Evolutionary conservation across 2,329 filamentous ascomycete genomes (phyloP).

Genomic region (Stenocarpella maydis): DNA sequence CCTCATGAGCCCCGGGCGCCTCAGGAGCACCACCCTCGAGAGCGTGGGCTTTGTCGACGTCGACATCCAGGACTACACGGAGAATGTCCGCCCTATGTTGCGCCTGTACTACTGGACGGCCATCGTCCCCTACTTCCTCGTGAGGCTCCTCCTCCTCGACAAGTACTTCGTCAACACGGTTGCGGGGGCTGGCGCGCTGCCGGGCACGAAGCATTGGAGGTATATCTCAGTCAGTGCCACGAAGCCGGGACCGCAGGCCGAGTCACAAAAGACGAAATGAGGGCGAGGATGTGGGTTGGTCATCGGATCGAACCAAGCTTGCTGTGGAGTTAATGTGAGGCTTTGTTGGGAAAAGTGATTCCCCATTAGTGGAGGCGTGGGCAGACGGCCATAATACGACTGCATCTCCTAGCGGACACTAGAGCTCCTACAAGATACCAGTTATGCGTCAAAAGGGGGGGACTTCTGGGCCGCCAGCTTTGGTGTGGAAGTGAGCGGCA

Average conservation of each 20-base stretch:
- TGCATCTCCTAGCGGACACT: too few species aligned
- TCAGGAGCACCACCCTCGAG: conserved; percentile 51
- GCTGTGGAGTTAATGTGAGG: too few species aligned
- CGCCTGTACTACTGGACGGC: conserved; percentile 56
- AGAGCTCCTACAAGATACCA: too few species aligned
- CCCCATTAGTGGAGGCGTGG: too few species aligned
- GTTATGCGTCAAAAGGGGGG: too few species aligned
- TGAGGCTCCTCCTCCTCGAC: conserved; percentile 53
- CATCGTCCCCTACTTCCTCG: conserved; percentile 55
- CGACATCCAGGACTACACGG: conserved; percentile 52
- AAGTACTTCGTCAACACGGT: conserved; percentile 57
- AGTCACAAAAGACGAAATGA: conserved; percentile 35
- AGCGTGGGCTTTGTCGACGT: conserved; percentile 56
- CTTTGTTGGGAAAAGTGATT: too few species aligned
- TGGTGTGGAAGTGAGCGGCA: too few species aligned
- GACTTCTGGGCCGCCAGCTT: too few species aligned
- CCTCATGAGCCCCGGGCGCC: conserved; percentile 48
- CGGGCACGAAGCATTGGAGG: conserved; percentile 44
- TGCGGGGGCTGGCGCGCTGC: conserved; percentile 50
- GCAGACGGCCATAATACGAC: too few species aligned
- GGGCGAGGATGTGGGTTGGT: not conserved
- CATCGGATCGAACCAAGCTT: too few species aligned
- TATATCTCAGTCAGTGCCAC: conserved; percentile 48
- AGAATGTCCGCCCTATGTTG: conserved; percentile 57
- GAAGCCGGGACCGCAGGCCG: conserved; percentile 43